A percentile compares a stretch with the other conserved stretches of the same genome.
Evolutionary conservation across 1,139 yeast genomes (phyloP).

Genomic region (Sugiyamaella japonica): DNA sequence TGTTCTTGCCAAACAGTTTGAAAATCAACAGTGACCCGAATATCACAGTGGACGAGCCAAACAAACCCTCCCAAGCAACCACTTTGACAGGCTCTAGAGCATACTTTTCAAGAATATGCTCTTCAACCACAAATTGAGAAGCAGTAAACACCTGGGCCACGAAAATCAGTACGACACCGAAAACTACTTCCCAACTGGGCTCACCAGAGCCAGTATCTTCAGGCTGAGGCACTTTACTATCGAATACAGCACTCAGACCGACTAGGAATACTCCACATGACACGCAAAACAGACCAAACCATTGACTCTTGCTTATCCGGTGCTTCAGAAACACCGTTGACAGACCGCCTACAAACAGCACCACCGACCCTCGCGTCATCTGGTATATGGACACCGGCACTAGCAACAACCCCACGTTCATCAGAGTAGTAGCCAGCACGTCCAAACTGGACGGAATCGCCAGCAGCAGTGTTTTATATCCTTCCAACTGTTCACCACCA

Average conservation of each 20-base stretch:
- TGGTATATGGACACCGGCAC: slow-evolving; percentile 84
- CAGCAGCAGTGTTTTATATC: slow-evolving; percentile 40
- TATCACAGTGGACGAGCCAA: slow-evolving; percentile 55
- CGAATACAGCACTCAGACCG: slow-evolving; percentile 61
- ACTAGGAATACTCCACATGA: slow-evolving; percentile 70
- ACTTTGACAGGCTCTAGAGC: slow-evolving; percentile 62
- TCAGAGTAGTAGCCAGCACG: slow-evolving; percentile 68
- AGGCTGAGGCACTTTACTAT: slow-evolving; percentile 25
- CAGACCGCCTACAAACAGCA: slow-evolving; percentile 72
- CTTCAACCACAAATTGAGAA: slow-evolving; percentile 76
- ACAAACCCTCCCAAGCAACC: slow-evolving; percentile 76
- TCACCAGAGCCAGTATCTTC: slow-evolving; percentile 11
- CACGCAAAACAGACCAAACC: slow-evolving; percentile 64
- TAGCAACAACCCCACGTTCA: slow-evolving; percentile 72
- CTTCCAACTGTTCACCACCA: slow-evolving; percentile 26
- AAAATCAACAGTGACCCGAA: slow-evolving; percentile 47
- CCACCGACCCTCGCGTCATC: slow-evolving; percentile 80
- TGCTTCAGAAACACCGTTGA: slow-evolving; percentile 64
- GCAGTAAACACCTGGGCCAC: slow-evolving; percentile 70
- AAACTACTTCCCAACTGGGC: slow-evolving; percentile 19
- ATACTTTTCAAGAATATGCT: slow-evolving; percentile 57
- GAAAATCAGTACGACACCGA: slow-evolving; percentile 62
- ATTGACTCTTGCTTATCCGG: slow-evolving; percentile 59
- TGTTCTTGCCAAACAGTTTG: slow-evolving; percentile 46
- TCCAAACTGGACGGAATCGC: slow-evolving; percentile 73